A percentile compares a stretch with the other conserved stretches of the same genome.
Evolutionary conservation across 306 rosid species (phyloP).

Genomic region (Vigna nakashimae): DNA sequence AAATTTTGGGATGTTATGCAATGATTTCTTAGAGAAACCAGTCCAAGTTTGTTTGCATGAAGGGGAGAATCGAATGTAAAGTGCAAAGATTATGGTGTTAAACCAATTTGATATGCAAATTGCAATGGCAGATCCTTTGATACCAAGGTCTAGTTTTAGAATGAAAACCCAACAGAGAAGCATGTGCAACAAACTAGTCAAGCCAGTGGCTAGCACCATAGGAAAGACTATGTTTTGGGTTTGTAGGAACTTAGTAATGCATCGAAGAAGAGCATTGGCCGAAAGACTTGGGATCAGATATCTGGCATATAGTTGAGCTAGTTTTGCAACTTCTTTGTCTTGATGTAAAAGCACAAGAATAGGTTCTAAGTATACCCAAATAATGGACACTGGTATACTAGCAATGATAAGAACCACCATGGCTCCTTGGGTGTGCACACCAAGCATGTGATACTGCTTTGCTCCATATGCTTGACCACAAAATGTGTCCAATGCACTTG

Average conservation of each 20-base stretch:
- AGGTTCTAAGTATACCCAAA: constrained; percentile 56
- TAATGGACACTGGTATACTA: constrained; percentile 54
- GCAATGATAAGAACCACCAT: constrained; percentile 56
- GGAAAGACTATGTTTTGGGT: constrained; percentile 79
- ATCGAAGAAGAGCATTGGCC: constrained; percentile 64
- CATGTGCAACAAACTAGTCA: constrained; percentile 56
- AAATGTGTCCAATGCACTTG: constrained; percentile 76
- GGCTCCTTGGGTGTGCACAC: constrained; percentile 72
- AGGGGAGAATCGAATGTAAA: constrained; percentile 64
- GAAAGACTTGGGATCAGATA: constrained; percentile 69
- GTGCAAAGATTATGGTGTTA: constrained; percentile 51
- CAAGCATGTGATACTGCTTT: constrained; percentile 66
- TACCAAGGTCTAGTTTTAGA: constrained; percentile 60
- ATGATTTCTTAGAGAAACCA: constrained; percentile 66
- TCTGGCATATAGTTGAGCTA: constrained; percentile 62
- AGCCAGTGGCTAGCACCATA: constrained; percentile 63
- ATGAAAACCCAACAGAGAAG: constrained; percentile 66
- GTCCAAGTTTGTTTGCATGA: constrained; percentile 70
- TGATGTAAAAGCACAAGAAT: constrained; percentile 61
- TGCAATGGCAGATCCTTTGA: constrained; percentile 73
- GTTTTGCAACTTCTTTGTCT: constrained; percentile 57
- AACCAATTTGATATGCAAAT: constrained; percentile 68
- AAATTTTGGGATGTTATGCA: constrained; percentile 53
- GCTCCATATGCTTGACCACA: constrained; percentile 90
- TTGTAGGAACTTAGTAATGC: constrained; percentile 67